Evolutionary conservation across 805 yeast genomes (phyloP).

Genomic region (Nakazawaea laoshanensis): DNA sequence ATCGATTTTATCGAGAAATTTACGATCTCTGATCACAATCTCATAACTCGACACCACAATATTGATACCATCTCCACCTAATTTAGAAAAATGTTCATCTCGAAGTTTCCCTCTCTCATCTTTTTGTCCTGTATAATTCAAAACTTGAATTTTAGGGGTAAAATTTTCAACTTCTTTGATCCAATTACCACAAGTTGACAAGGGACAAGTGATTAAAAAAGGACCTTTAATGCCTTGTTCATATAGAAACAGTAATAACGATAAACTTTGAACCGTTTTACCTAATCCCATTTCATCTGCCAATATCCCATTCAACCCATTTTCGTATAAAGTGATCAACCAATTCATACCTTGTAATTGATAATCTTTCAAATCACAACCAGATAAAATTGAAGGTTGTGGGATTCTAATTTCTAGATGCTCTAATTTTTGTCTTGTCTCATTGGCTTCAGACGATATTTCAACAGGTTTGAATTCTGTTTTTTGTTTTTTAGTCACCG

Average conservation of each 20-base stretch:
- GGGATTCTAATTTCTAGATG: constrained; percentile 8
- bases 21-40: constrained; percentile 61
- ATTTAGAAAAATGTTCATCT: constrained; percentile 13
- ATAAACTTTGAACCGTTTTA: constrained; percentile 82
- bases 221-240: constrained; percentile 79
- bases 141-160: constrained; percentile 59
- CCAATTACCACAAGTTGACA: constrained; percentile 88
- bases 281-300: constrained; percentile 99
- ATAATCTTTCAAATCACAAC: constrained; percentile 67
- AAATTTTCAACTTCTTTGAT: constrained; percentile 58
- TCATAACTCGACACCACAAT: constrained; percentile 81
- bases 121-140: constrained; percentile 61
- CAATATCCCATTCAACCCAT: constrained; percentile 88
- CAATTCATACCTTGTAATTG: constrained; percentile 89
- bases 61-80: constrained; percentile 4
- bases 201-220: constrained; percentile 69
- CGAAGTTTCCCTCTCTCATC: constrained; percentile 42
- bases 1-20: constrained; percentile 35
- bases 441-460: constrained; percentile 12
- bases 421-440: constrained; percentile 14
- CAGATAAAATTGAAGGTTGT: constrained; percentile 50
- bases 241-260: constrained; percentile 64
- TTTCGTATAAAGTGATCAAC: constrained; percentile 82
- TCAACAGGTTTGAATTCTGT: constrained; percentile 9
- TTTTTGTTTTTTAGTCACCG: constrained; percentile 17